Conservation (phyloP, 2,329 filamentous ascomycete species). For the Colletotrichum sp. region DNA sequence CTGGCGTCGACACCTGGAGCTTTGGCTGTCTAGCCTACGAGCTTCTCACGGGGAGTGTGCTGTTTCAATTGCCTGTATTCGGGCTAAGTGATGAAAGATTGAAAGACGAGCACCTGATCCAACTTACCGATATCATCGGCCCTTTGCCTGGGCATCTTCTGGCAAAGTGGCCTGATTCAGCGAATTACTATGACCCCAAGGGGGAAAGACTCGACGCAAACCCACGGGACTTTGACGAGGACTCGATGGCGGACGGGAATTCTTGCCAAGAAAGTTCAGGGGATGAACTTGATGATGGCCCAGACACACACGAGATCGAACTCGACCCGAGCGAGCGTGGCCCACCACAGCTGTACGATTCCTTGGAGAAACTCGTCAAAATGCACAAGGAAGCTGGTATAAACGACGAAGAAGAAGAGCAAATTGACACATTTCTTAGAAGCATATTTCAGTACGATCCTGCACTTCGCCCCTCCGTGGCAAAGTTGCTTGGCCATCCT, state of each 20-base stretch:
- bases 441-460: neutral
- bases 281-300: neutral
- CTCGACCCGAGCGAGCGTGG: neutral
- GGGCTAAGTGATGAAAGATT: neutral
- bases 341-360: neutral
- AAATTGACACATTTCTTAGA: neutral
- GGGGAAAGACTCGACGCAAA: neutral
- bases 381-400: neutral
- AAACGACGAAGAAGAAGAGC: neutral
- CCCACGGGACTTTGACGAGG: neutral
- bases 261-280: neutral
- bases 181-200: constrained; percentile 12
- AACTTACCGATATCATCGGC: constrained; percentile 18
- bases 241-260: neutral
- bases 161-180: constrained; percentile 13
- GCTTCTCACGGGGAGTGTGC: constrained; percentile 17
- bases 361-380: neutral
- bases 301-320: neutral
- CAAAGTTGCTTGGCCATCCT: neutral
- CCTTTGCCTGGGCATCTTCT: constrained; percentile 17
- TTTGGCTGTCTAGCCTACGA: constrained; percentile 25
- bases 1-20: constrained; percentile 23
- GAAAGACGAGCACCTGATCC: constrained; percentile 20
- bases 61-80: constrained; percentile 7
- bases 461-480: neutral